phyloP scores from a whole-genome alignment of 768 basidiomycete genomes.

The Mrakia gelida region DNA sequence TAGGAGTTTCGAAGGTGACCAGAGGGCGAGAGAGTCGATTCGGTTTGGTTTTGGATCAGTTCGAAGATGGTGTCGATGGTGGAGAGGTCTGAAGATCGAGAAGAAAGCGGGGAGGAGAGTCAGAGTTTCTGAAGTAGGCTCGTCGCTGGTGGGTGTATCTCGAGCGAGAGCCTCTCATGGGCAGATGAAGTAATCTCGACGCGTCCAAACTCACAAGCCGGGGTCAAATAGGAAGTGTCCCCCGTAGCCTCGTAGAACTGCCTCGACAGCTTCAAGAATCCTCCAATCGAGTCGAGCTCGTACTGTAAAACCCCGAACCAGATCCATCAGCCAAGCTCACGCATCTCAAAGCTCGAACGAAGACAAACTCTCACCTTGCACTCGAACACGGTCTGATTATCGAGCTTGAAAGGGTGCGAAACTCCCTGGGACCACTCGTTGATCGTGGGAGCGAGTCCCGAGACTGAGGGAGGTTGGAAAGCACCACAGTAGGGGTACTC shows the following conservation, averaged over 20 bases:
- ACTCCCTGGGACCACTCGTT: constrained; percentile 69
- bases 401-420: constrained; percentile 65
- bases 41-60: constrained; percentile 13
- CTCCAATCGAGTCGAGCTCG: constrained; percentile 72
- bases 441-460: constrained; percentile 58
- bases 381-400: constrained; percentile 69
- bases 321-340: background rate
- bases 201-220: constrained; percentile 53
- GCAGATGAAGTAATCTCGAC: too few relatives aligned
- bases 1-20: constrained; percentile 7
- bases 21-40: background rate
- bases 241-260: constrained; percentile 68
- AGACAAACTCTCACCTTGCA: constrained; percentile 60
- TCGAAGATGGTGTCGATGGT: constrained; percentile 19
- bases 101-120: background rate
- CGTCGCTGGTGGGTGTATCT: background rate
- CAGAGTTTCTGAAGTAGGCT: background rate
- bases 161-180: background rate
- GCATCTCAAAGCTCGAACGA: background rate
- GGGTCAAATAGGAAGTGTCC: constrained; percentile 67
- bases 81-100: background rate
- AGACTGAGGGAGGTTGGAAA: constrained; percentile 75
- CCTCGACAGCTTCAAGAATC: constrained; percentile 71
- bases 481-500: constrained; percentile 74
- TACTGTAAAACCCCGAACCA: constrained; percentile 51